phyloP scores from a whole-genome alignment of 2,329 filamentous ascomycete species.

The Epichloe sp. region DNA sequence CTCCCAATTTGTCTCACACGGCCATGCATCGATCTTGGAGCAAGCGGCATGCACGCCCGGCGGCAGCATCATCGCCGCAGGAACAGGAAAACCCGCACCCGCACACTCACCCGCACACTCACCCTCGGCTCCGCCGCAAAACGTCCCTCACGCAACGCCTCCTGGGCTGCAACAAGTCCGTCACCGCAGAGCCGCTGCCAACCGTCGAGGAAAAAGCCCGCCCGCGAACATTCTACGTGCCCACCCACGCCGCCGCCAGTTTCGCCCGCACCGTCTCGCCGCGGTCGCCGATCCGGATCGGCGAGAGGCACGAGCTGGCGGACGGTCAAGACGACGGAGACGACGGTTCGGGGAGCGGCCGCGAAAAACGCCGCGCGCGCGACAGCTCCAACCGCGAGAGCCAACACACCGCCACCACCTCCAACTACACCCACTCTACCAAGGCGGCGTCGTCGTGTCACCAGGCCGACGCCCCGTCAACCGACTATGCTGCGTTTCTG shows the following conservation, averaged over 20 bases:
- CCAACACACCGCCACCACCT: no score
- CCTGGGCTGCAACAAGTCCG: neutral
- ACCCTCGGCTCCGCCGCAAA: slow-evolving; percentile 3
- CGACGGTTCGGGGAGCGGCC: no score
- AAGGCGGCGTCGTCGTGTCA: no score
- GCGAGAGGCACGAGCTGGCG: slow-evolving; percentile 6
- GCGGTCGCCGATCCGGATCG: slow-evolving; percentile 9
- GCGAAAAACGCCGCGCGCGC: no score
- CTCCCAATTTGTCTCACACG: neutral
- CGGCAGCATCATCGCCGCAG: neutral
- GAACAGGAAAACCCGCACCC: neutral
- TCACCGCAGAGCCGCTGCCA: neutral
- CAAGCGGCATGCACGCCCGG: neutral
- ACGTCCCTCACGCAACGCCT: slow-evolving; percentile 4
- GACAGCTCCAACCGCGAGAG: no score
- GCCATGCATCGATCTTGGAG: slow-evolving; percentile 1
- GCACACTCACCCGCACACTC: neutral
- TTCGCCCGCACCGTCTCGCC: slow-evolving; percentile 11
- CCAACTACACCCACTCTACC: no score
- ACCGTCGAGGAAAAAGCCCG: neutral
- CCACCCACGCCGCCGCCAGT: slow-evolving; percentile 18
- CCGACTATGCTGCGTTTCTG: slow-evolving; percentile 14
- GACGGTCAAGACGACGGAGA: neutral
- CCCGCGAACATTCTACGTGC: slow-evolving; percentile 12
- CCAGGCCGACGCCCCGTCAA: neutral